A percentile compares a stretch with the other conserved stretches of the same genome.
Conservation (phyloP, 352 stramenopile genomes). For the Phytophthora idaei region DNA sequence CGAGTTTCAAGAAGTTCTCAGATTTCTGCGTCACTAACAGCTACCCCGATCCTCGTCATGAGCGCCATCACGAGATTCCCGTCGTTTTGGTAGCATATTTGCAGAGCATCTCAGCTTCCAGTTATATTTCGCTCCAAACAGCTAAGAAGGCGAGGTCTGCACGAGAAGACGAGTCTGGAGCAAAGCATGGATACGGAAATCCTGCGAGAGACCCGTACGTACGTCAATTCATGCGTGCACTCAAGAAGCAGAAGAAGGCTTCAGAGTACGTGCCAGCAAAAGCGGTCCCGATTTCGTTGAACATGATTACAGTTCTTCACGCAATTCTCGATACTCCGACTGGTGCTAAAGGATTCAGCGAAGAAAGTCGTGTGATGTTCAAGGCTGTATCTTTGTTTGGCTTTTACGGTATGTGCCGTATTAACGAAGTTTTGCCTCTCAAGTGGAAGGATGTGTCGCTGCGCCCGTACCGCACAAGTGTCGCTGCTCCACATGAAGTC, state of each 20-base stretch:
- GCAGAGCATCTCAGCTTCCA: background rate
- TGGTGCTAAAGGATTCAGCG: background rate
- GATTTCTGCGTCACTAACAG: background rate
- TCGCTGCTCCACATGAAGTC: background rate
- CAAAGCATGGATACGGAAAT: constrained; percentile 6
- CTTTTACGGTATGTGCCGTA: constrained; percentile 23
- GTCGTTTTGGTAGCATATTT: constrained; percentile 7
- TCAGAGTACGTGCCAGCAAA: background rate
- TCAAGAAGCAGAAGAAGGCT: constrained; percentile 10
- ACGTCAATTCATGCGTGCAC: constrained; percentile 2
- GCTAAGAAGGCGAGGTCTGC: constrained; percentile 12
- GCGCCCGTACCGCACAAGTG: background rate
- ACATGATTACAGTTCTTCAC: constrained; percentile 11
- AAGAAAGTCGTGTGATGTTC: background rate
- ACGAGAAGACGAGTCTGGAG: background rate
- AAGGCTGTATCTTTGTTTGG: constrained; percentile 14
- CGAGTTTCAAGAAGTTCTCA: constrained; percentile 12
- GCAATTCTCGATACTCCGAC: background rate
- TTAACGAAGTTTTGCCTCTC: constrained; percentile 17
- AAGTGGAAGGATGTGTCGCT: constrained; percentile 16
- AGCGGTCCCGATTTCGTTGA: too few species aligned
- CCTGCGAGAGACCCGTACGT: constrained; percentile 5
- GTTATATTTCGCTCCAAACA: constrained; percentile 13
- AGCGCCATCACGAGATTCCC: constrained; percentile 15
- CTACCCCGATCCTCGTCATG: constrained; percentile 1